Conservation (phyloP, 2,329 filamentous ascomycete species). For the Trichoderma asperellum region DNA sequence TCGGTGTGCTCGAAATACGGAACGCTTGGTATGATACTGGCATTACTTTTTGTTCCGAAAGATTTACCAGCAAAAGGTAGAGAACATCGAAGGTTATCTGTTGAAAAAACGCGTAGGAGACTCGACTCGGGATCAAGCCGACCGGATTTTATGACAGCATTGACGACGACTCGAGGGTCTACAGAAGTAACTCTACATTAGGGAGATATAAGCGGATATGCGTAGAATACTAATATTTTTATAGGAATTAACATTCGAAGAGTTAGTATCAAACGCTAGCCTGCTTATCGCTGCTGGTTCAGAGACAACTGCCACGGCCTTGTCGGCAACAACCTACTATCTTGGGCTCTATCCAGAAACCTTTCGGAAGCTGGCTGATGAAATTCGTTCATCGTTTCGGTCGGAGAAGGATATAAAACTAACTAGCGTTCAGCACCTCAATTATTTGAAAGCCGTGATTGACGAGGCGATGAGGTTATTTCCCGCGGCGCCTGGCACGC, state of each 20-base stretch:
- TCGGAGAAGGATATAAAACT: constrained; percentile 31
- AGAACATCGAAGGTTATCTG: constrained; percentile 2
- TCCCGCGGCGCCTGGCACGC: constrained; percentile 47
- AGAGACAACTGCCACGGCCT: constrained; percentile 41
- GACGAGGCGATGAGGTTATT: constrained; percentile 54
- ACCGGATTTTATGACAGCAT: constrained; percentile 14
- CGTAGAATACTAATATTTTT: background rate
- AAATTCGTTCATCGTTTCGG: constrained; percentile 35
- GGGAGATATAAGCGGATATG: background rate
- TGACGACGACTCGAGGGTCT: constrained; percentile 1
- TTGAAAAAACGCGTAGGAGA: constrained; percentile 7
- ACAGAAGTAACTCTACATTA: background rate
- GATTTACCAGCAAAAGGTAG: background rate
- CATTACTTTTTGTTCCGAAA: background rate
- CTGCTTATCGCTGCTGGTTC: constrained; percentile 37
- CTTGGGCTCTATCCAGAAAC: constrained; percentile 38
- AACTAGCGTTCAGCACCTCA: constrained; percentile 19
- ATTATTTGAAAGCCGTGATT: constrained; percentile 55
- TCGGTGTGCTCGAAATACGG: background rate
- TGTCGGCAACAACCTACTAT: constrained; percentile 37
- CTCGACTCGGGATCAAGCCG: background rate
- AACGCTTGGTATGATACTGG: background rate
- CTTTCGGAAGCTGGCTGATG: constrained; percentile 41
- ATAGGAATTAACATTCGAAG: constrained; percentile 25
- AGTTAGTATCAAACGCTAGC: constrained; percentile 28